Percentiles rank a stretch among this genome's conserved stretches.
These are phyloP conservation scores for Theileria annulata DNA, from an alignment of 169 alveolate genomes.

Conservation along the genomic window DNA sequence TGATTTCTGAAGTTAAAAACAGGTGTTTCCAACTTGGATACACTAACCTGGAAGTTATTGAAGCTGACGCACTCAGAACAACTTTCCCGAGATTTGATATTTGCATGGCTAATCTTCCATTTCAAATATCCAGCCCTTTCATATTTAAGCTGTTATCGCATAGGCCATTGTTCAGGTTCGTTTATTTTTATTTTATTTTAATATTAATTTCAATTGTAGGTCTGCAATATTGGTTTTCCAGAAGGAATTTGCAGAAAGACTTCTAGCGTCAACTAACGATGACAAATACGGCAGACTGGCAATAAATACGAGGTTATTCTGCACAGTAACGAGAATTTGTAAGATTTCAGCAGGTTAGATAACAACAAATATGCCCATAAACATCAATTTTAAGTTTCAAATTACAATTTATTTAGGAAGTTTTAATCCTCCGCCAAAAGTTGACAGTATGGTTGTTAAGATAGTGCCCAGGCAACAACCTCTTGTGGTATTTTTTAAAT, in stretches of 20 bases:
- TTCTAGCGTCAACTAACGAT: slow-evolving; percentile 92
- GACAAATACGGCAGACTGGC: slow-evolving; percentile 96
- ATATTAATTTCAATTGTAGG: slow-evolving; percentile 49
- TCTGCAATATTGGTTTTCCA: slow-evolving; percentile 99
- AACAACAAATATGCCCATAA: neutral
- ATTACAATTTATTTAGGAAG: slow-evolving; percentile 80
- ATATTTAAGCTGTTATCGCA: slow-evolving; percentile 95
- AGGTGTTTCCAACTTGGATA: slow-evolving; percentile 87
- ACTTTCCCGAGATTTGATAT: slow-evolving; percentile 95
- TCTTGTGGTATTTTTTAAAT: slow-evolving; percentile 73
- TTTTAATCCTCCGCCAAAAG: slow-evolving; percentile 99
- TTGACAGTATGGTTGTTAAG: slow-evolving; percentile 97
- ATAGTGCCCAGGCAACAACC: slow-evolving; percentile 93
- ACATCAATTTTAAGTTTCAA: neutral
- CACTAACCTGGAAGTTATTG: slow-evolving; percentile 83
- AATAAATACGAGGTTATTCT: slow-evolving; percentile 92
- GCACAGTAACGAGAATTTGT: slow-evolving; percentile 87
- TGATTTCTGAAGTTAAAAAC: slow-evolving; percentile 98
- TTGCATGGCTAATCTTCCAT: slow-evolving; percentile 98
- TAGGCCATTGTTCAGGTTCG: slow-evolving; percentile 89
- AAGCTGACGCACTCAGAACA: slow-evolving; percentile 94
- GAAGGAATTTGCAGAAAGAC: slow-evolving; percentile 98
- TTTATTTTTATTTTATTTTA: neutral
- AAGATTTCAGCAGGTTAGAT: slow-evolving; percentile 86
- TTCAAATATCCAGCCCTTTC: slow-evolving; percentile 98